Evolutionary conservation across 441 rosid species (phyloP).

Genomic region (Melianthus villosus): DNA sequence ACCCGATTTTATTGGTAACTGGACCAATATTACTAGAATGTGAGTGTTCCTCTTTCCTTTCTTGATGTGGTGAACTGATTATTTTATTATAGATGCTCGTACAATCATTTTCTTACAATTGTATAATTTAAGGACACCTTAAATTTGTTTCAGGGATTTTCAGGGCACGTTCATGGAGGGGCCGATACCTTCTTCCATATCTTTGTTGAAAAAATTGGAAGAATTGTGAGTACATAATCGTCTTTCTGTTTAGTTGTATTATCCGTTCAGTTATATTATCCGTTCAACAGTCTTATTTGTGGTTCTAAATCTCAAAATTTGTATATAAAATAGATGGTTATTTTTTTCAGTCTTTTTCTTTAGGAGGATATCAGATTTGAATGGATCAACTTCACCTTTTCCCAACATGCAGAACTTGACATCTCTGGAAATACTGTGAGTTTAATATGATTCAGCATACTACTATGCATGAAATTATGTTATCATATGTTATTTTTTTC

Average conservation of each 20-base stretch:
- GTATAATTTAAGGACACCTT: neutral
- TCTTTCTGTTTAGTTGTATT: neutral
- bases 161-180: constrained; percentile 83
- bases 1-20: constrained; percentile 66
- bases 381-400: constrained; percentile 30
- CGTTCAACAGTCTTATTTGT: neutral
- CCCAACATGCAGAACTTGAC: constrained; percentile 30
- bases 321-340: too few relatives aligned
- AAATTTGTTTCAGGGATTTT: constrained; percentile 27
- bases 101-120: too few relatives aligned
- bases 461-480: neutral
- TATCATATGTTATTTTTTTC: neutral
- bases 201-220: constrained; percentile 27
- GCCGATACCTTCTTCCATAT: constrained; percentile 53
- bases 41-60: constrained; percentile 18
- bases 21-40: constrained; percentile 44
- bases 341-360: neutral
- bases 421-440: constrained; percentile 28
- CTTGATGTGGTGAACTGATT: too few relatives aligned
- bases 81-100: too few relatives aligned
- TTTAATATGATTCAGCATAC: constrained; percentile 5
- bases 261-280: neutral
- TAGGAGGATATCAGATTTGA: constrained; percentile 71
- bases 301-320: too few relatives aligned
- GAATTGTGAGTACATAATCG: constrained; percentile 28